Evolutionary conservation across 208 protist genomes (phyloP).

Genomic region (Leishmania amazonensis): DNA sequence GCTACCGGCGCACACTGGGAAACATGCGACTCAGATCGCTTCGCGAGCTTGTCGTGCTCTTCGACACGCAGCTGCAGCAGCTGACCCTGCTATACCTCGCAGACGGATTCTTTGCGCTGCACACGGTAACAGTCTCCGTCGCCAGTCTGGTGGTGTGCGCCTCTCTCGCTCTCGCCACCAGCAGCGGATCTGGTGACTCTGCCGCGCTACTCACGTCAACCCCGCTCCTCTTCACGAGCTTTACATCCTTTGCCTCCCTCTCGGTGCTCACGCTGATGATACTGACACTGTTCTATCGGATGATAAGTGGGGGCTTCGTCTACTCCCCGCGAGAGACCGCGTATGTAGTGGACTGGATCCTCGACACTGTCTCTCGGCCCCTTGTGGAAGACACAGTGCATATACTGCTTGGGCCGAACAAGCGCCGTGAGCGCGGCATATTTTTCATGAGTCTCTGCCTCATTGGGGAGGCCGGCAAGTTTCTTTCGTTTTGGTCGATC

Average conservation of each 20-base stretch:
- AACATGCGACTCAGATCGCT: slow-evolving; percentile 14
- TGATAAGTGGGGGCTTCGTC: slow-evolving; percentile 28
- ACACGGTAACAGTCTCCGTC: slow-evolving; percentile 26
- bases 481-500: slow-evolving; percentile 29
- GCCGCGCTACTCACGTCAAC: not conserved
- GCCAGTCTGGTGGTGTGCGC: slow-evolving; percentile 18
- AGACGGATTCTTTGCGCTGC: slow-evolving; percentile 32
- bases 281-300: slow-evolving; percentile 30
- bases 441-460: slow-evolving; percentile 25
- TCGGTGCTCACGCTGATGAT: slow-evolving; percentile 29
- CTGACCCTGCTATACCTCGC: slow-evolving; percentile 37
- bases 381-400: slow-evolving; percentile 8
- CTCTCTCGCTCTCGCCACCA: slow-evolving; percentile 25
- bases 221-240: slow-evolving; percentile 36
- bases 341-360: slow-evolving; percentile 37
- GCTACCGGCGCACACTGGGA: not conserved
- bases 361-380: slow-evolving; percentile 29
- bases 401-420: slow-evolving; percentile 8
- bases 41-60: slow-evolving; percentile 22
- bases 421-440: slow-evolving; percentile 20
- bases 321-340: slow-evolving; percentile 14
- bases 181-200: not conserved
- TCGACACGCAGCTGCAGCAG: slow-evolving; percentile 37
- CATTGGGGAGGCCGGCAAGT: slow-evolving; percentile 33
- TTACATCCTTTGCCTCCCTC: slow-evolving; percentile 26